These are phyloP conservation scores for Apiosordaria backusii DNA, from an alignment of 495 filamentous ascomycete species.

Conservation along the genomic window DNA sequence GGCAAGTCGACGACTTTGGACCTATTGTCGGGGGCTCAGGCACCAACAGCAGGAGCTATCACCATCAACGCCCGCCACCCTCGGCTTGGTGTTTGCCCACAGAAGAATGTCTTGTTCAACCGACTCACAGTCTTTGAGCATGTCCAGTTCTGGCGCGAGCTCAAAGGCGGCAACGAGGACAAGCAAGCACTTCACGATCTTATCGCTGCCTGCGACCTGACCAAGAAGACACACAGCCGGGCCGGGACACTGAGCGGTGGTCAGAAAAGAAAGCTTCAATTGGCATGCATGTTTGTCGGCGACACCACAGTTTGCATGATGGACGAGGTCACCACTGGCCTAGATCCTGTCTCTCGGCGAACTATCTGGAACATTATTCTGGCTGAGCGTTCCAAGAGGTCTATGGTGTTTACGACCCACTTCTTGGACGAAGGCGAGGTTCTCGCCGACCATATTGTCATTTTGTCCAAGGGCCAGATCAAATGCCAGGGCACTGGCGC, in stretches of 20 bases:
- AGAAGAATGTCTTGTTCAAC: constrained; percentile 81
- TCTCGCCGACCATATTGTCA: constrained; percentile 69
- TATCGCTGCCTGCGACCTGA: constrained; percentile 63
- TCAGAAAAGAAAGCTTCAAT: constrained; percentile 79
- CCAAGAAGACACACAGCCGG: constrained; percentile 57
- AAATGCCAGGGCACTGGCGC: constrained; percentile 67
- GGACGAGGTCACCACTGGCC: constrained; percentile 75
- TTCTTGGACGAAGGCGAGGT: constrained; percentile 74
- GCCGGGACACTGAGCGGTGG: constrained; percentile 71
- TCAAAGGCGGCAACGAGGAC: constrained; percentile 57
- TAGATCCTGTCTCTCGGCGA: constrained; percentile 71
- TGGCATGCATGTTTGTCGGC: constrained; percentile 86
- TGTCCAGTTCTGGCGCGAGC: constrained; percentile 65
- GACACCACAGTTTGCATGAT: constrained; percentile 75
- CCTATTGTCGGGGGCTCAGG: constrained; percentile 68
- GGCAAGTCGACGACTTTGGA: constrained; percentile 84
- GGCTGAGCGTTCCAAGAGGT: constrained; percentile 65
- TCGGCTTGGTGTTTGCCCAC: constrained; percentile 58
- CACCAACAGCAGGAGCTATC: constrained; percentile 63
- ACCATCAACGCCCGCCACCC: constrained; percentile 50
- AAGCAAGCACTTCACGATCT: constrained; percentile 53
- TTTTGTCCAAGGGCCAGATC: constrained; percentile 66
- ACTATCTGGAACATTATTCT: constrained; percentile 86
- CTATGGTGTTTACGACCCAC: constrained; percentile 80
- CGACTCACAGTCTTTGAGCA: constrained; percentile 74